Percentiles rank a stretch among this genome's conserved stretches.
Conservation (phyloP, 768 basidiomycete species). For the Mycena sanguinolenta region DNA sequence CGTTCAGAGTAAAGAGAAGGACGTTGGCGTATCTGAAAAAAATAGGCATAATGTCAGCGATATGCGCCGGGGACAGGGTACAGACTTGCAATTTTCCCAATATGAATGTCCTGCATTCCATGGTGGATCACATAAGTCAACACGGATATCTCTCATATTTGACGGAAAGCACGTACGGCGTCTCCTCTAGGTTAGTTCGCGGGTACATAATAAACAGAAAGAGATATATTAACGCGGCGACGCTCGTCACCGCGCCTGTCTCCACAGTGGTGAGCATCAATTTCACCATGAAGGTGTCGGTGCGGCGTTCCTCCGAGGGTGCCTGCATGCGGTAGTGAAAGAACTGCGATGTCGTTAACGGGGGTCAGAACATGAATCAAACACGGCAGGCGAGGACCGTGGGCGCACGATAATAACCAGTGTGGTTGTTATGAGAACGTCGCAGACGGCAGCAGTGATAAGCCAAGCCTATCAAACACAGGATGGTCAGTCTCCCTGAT, state of each 20-base stretch:
- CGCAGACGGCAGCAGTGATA: conserved; percentile 15
- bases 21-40: conserved; percentile 16
- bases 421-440: conserved; percentile 12
- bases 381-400: neutral
- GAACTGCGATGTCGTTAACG: conserved; percentile 5
- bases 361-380: conserved; percentile 6
- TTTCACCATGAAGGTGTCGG: conserved; percentile 19
- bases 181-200: conserved; percentile 11
- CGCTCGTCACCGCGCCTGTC: conserved; percentile 19
- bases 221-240: conserved; percentile 14
- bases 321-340: conserved; percentile 4
- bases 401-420: conserved; percentile 19
- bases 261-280: conserved; percentile 23
- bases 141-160: neutral
- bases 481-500: conserved; percentile 2
- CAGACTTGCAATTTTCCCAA: conserved; percentile 6
- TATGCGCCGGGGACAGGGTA: neutral
- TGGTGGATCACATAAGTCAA: neutral
- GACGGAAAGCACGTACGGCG: conserved; percentile 2
- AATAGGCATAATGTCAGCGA: conserved; percentile 6
- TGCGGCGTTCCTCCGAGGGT: conserved; percentile 19
- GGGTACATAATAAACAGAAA: conserved; percentile 9
- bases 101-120: conserved; percentile 9
- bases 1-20: conserved; percentile 16
- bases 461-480: conserved; percentile 16